These are phyloP conservation scores for Drechslerella coelobrocha DNA, from an alignment of 2,329 filamentous ascomycete species.

Conservation along the genomic window DNA sequence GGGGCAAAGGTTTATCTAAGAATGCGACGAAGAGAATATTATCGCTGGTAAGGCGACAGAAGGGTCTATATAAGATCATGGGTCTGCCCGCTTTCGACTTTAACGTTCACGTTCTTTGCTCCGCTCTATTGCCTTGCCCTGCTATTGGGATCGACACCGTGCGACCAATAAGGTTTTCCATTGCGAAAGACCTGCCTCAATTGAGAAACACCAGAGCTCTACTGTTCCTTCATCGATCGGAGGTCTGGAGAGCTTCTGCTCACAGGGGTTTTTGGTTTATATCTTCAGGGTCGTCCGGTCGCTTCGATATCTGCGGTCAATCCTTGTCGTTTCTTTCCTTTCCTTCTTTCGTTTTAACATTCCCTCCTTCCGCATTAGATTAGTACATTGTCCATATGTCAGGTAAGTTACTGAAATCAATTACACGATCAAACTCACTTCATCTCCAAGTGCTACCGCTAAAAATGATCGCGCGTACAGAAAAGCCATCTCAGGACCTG, in stretches of 20 bases:
- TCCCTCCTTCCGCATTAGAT: no score
- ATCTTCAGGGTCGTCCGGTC: conserved; percentile 28
- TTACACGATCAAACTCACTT: background rate
- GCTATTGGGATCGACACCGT: conserved; percentile 44
- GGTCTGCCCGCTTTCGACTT: background rate
- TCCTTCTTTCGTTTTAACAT: conserved; percentile 13
- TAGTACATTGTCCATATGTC: conserved; percentile 17
- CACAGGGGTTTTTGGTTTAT: conserved; percentile 41
- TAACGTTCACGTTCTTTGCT: conserved; percentile 16
- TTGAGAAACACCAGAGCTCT: conserved; percentile 12
- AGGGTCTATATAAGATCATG: conserved; percentile 26
- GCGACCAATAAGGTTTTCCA: conserved; percentile 48
- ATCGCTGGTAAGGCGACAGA: no score
- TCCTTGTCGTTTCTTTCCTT: background rate
- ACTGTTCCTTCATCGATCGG: conserved; percentile 33
- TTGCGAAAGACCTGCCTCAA: conserved; percentile 29
- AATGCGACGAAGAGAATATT: background rate
- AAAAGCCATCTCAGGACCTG: conserved; percentile 33
- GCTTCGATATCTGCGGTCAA: background rate
- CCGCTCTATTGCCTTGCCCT: conserved; percentile 39
- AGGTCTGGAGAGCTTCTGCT: conserved; percentile 30
- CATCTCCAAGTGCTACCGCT: background rate
- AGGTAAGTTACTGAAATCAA: conserved; percentile 23
- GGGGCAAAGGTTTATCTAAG: background rate
- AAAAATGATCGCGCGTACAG: conserved; percentile 13